phyloP scores from a whole-genome alignment of 768 basidiomycete species.

The Pleurotus tuber-regium region DNA sequence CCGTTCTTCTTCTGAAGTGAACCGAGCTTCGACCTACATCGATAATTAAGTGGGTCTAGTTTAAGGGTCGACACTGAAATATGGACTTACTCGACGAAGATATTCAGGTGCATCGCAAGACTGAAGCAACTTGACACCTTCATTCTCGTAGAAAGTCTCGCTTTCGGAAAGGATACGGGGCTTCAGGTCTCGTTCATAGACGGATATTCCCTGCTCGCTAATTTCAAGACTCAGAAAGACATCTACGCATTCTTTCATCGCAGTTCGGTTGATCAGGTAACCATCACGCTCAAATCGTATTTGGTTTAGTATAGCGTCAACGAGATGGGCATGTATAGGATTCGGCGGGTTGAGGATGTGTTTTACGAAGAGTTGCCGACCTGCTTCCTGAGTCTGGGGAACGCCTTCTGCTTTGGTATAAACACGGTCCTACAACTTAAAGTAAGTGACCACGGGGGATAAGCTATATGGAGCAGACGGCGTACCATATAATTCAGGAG shows the following conservation, averaged over 20 bases:
- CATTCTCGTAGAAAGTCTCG: conserved; percentile 71
- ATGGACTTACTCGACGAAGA: conserved; percentile 64
- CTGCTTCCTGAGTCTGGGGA: conserved; percentile 79
- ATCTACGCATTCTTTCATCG: conserved; percentile 85
- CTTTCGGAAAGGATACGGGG: conserved; percentile 78
- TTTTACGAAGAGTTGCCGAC: conserved; percentile 77
- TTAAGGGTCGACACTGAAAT: not conserved
- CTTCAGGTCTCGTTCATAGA: conserved; percentile 86
- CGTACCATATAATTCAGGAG: conserved; percentile 95
- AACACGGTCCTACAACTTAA: conserved; percentile 74
- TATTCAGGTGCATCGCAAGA: conserved; percentile 82
- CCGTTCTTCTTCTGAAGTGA: conserved; percentile 81
- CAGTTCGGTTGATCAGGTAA: conserved; percentile 86
- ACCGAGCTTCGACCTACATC: conserved; percentile 71
- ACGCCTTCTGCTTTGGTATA: conserved; percentile 75
- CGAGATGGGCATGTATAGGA: conserved; percentile 81
- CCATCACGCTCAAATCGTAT: conserved; percentile 92
- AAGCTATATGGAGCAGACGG: conserved; percentile 15
- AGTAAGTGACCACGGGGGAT: not conserved
- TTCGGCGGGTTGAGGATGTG: conserved; percentile 61
- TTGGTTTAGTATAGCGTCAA: conserved; percentile 80
- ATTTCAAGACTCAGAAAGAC: conserved; percentile 71
- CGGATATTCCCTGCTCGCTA: conserved; percentile 46
- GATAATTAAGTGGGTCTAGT: conserved; percentile 15
- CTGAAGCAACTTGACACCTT: conserved; percentile 68